Conservation (phyloP, 1,284 basidiomycete genomes). For the Microbotryomycetes sp. region DNA sequence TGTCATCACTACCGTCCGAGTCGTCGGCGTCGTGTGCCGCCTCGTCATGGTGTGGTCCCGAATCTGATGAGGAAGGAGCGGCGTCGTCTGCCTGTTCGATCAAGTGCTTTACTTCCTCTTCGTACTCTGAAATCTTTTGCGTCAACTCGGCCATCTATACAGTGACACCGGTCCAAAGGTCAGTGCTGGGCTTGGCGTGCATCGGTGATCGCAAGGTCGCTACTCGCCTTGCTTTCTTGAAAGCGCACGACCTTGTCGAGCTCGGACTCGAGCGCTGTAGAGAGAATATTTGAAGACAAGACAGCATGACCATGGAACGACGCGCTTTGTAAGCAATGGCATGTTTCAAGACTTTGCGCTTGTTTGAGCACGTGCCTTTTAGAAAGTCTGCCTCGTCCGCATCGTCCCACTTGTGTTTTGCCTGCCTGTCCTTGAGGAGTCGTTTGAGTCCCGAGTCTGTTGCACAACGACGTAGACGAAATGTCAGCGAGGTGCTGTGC, state of each 20-base stretch:
- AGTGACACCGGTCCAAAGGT: not conserved
- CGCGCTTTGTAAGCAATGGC: not conserved
- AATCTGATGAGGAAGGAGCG: constrained; percentile 37
- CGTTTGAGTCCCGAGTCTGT: constrained; percentile 62
- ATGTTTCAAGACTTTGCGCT: too few species aligned
- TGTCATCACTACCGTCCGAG: constrained; percentile 50
- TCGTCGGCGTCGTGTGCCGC: constrained; percentile 52
- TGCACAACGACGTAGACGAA: not conserved
- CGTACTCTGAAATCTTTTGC: constrained; percentile 67
- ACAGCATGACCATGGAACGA: too few species aligned
- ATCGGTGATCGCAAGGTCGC: not conserved
- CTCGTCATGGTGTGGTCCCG: constrained; percentile 38
- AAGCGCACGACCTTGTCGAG: constrained; percentile 95
- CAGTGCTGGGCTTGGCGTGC: not conserved
- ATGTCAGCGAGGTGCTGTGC: not conserved
- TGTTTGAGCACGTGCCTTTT: constrained; percentile 45
- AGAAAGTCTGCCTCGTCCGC: constrained; percentile 76
- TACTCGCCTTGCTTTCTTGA: constrained; percentile 72
- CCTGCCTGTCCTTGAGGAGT: constrained; percentile 65
- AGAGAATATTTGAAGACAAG: too few species aligned
- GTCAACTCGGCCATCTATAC: constrained; percentile 71
- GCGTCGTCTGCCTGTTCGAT: constrained; percentile 46
- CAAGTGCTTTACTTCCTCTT: constrained; percentile 66
- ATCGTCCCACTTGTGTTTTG: constrained; percentile 62
- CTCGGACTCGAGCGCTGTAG: constrained; percentile 61